Base-by-base conservation (phyloP, 768 basidiomycete species). In the Boletellus ananas region DNA sequence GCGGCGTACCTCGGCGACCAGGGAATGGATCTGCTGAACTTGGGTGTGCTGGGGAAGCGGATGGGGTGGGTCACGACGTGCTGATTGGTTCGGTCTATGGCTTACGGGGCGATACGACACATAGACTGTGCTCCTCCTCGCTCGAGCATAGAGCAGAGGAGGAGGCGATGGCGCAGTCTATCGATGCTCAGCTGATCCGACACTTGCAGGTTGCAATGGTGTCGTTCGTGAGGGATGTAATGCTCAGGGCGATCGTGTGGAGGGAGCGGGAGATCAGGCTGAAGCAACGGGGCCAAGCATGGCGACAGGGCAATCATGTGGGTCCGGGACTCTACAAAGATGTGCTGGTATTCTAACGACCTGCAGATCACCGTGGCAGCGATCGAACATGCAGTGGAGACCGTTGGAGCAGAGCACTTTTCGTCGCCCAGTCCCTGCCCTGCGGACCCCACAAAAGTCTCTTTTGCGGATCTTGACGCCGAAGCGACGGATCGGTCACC, bases 251-350 rank as follows among this genome's bases (percentile, higher is more conserved):
- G 18, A 74, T 87, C 37, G 69, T 78, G 7, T 69, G 75, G 34
- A 78, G 79, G 36, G 83, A 85, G 57, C 78, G 83, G 50, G 85
- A 86, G 56, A 64, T 71, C 46, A 65, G 69, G 29, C 60, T 84
- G 59, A 87, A 87, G 66, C 69, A 71, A 35, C 75, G 76, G 17
- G 78, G 78, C 41, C 84, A 78, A 57, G 82, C 74, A 7, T 89
- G 86, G 83, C 70, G 74, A 41, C 46, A 72, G 3, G 70, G 71
- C 12, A 71, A 72, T 27, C 70, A 77, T 57, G 78, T 80, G 43
- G 11, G 56, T 45, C 18, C n/a, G n/a, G 10, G 34, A 23, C 39
- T 31, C 33, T 11, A 18, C 42, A 12, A 27, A 13, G 8, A n/a
- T n/a, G n/a, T 14, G 6, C 13, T 5, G 20, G 34, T 29, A 18